A percentile compares a stretch with the other conserved stretches of the same genome.
Evolutionary conservation across 129 eudicot species (phyloP).

Genomic region (Cynara cardunculus): DNA sequence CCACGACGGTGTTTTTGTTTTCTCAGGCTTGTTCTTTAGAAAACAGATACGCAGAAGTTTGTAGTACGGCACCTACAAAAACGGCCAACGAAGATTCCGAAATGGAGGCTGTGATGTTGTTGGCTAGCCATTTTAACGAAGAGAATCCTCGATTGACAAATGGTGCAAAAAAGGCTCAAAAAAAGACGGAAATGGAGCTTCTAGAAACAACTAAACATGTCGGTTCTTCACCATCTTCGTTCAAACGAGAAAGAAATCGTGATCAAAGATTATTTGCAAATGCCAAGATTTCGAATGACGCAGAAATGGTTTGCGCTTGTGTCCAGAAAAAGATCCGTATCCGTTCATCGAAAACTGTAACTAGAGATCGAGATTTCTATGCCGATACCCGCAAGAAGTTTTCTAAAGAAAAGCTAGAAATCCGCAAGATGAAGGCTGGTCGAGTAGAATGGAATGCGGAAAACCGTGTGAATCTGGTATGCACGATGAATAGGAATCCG

Average conservation of each 20-base stretch:
- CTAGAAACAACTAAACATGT: background rate
- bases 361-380: background rate
- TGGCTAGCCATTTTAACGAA: conserved; percentile 32
- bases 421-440: conserved; percentile 8
- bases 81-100: conserved; percentile 21
- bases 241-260: no score
- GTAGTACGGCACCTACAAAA: background rate
- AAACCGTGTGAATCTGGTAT: conserved; percentile 4
- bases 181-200: background rate
- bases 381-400: conserved; percentile 6
- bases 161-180: background rate
- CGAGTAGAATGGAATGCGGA: background rate
- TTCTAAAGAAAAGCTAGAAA: conserved; percentile 12
- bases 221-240: no score
- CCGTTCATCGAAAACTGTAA: conserved; percentile 1
- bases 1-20: background rate
- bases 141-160: conserved; percentile 1
- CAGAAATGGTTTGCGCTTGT: conserved; percentile 21
- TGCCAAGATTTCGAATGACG: background rate
- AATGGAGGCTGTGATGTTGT: conserved; percentile 41
- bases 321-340: conserved; percentile 22
- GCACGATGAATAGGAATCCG: conserved; percentile 34
- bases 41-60: conserved; percentile 9
- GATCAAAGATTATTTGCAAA: background rate
- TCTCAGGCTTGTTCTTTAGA: background rate